A percentile compares a stretch with the other conserved stretches of the same genome.
phyloP scores from a whole-genome alignment of 2,329 filamentous ascomycete species.

The Fusarium abutilonis region DNA sequence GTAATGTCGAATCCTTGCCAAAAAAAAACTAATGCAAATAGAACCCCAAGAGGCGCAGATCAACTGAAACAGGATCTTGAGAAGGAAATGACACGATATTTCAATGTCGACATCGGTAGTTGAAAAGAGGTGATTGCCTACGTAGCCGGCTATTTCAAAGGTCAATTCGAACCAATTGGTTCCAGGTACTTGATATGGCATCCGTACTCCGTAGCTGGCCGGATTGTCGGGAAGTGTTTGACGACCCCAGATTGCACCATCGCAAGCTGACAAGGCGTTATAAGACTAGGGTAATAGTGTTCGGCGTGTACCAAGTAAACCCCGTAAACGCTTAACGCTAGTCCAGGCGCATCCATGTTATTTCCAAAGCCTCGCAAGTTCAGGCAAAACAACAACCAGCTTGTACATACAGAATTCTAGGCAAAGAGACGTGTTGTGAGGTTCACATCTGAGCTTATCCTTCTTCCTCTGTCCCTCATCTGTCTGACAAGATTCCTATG shows the following conservation, averaged over 20 bases:
- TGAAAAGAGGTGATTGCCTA: conserved; percentile 39
- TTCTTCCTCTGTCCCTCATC: not conserved
- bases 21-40: not conserved
- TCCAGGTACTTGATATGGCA: conserved; percentile 1
- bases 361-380: conserved; percentile 7
- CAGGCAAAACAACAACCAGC: not conserved
- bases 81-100: conserved; percentile 32
- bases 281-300: conserved; percentile 32
- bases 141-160: not conserved
- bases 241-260: conserved; percentile 46
- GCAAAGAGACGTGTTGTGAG: not conserved
- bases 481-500: not conserved
- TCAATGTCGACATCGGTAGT: conserved; percentile 44
- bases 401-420: not conserved
- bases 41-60: conserved; percentile 15
- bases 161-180: conserved; percentile 12
- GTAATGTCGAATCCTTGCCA: not conserved
- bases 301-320: conserved; percentile 34
- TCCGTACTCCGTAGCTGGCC: not conserved
- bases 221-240: conserved; percentile 35
- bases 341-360: conserved; percentile 7
- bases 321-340: conserved; percentile 6
- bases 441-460: conserved; percentile 7
- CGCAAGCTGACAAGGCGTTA: conserved; percentile 45
- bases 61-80: not conserved